These are phyloP conservation scores for Paecilomyces niveus DNA, from an alignment of 2,329 filamentous ascomycete species.

Conservation along the genomic window DNA sequence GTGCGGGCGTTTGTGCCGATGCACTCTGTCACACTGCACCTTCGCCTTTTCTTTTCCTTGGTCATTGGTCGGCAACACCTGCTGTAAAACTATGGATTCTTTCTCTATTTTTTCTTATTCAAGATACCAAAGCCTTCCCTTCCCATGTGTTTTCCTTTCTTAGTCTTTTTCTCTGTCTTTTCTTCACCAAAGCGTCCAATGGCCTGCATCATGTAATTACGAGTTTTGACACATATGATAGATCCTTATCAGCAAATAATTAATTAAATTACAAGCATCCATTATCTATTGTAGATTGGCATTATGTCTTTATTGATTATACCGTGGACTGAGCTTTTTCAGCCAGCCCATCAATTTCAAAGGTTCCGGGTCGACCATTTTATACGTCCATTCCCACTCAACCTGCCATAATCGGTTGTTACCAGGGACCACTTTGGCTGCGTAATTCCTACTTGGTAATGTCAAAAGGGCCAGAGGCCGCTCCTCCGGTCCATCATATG, in stretches of 20 bases:
- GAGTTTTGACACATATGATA: slow-evolving; percentile 19
- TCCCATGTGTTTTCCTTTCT: not conserved
- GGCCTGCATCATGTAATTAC: not conserved
- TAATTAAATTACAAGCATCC: not conserved
- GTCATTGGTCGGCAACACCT: not conserved
- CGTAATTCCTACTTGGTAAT: slow-evolving; percentile 12
- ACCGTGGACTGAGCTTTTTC: slow-evolving; percentile 4
- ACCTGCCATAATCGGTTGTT: slow-evolving; percentile 15
- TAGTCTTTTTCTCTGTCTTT: not conserved
- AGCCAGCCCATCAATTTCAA: slow-evolving; percentile 25
- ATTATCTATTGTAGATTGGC: not conserved
- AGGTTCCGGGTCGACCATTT: slow-evolving; percentile 27
- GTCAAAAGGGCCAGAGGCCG: slow-evolving; percentile 22
- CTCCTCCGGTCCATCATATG: slow-evolving; percentile 2
- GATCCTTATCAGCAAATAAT: slow-evolving; percentile 6
- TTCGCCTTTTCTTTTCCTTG: not conserved
- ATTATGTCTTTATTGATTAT: not conserved
- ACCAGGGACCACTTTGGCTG: slow-evolving; percentile 1
- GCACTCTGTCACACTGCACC: not conserved
- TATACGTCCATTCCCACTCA: slow-evolving; percentile 34
- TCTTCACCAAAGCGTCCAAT: not conserved
- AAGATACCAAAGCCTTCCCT: not conserved
- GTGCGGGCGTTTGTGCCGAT: not conserved
- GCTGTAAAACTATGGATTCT: not conserved
- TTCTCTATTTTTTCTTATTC: not conserved